Conservation (phyloP, 2,329 filamentous ascomycete species). For the Hymenoscyphus linearis region DNA sequence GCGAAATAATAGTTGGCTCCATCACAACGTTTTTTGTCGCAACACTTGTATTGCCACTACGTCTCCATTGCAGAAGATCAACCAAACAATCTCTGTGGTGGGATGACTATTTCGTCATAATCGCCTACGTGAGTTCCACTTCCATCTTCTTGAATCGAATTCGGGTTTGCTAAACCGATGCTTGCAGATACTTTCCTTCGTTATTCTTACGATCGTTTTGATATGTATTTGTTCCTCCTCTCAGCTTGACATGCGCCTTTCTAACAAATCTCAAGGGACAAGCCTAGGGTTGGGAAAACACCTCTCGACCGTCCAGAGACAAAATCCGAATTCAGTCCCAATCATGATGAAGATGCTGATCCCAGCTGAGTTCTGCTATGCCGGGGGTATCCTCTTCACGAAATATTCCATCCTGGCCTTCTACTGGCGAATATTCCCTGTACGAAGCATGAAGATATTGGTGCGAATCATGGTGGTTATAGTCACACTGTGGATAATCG, state of each 20-base stretch:
- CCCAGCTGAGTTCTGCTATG: neutral
- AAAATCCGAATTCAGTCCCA: neutral
- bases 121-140: neutral
- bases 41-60: neutral
- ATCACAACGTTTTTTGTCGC: neutral
- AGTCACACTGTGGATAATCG: neutral
- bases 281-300: neutral
- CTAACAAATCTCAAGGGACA: neutral
- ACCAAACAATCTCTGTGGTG: neutral
- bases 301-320: neutral
- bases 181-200: neutral
- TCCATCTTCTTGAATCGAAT: neutral
- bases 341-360: neutral
- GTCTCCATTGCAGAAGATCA: neutral
- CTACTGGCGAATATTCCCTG: neutral
- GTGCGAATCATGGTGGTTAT: neutral
- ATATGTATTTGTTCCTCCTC: neutral
- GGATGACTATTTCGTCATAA: neutral
- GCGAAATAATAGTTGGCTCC: neutral
- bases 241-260: neutral
- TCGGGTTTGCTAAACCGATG: neutral
- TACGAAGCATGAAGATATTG: neutral
- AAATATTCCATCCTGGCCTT: neutral
- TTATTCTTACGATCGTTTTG: neutral
- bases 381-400: neutral